Base-by-base conservation (phyloP, 257 asterid species). In the Anisodus tanguticus region DNA sequence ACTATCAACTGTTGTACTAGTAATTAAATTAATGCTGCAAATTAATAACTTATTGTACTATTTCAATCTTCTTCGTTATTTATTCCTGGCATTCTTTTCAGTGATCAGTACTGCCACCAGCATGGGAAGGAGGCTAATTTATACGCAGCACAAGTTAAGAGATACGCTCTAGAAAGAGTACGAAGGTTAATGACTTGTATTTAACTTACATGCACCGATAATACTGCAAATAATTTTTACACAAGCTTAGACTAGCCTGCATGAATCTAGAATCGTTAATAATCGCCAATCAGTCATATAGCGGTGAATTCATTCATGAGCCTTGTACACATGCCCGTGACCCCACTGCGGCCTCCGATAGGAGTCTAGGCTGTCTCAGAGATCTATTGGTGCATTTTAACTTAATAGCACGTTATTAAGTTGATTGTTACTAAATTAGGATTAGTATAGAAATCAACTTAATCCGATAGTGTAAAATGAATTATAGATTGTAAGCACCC, bases 81-180 rank as follows among this genome's bases (percentile, higher is more conserved):
- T 60, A 60, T 60, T 60, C 35, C 41, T 10, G 8, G 10, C 8
- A 3, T 68, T 68, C 63, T 22, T 76, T 76, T 12, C 45, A 22
- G 80, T 19, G 41, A n/a, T 19, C 55, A 72, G 22, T 51, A 11
- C 57, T 43, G 79, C 58, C 63, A 76, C 4, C 81, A 76, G 81
- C 63, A 76, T 76, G 81, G 81, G 45, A 51, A 22, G 11, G 1
- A 51, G 26, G 45, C 12, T 76, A 76, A 72, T 17, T 71, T 37
- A 1, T 69, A 71, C 1, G 81, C 62, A 74, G 19, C 41, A 72
- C 59, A 47, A 19, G 17, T 71, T 45, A 71, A 45, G 80, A 64
- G 37, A 62, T 5, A 57, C 26, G 26, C 62, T 55, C 15, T 59
- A 8, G 3, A 7, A 3, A 19, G 68, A 2, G 13, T 62, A 63